These are phyloP conservation scores for Straminergon stramineum DNA, from an alignment of 225 moss, liverwort and hornwort genomes.

Conservation along the genomic window DNA sequence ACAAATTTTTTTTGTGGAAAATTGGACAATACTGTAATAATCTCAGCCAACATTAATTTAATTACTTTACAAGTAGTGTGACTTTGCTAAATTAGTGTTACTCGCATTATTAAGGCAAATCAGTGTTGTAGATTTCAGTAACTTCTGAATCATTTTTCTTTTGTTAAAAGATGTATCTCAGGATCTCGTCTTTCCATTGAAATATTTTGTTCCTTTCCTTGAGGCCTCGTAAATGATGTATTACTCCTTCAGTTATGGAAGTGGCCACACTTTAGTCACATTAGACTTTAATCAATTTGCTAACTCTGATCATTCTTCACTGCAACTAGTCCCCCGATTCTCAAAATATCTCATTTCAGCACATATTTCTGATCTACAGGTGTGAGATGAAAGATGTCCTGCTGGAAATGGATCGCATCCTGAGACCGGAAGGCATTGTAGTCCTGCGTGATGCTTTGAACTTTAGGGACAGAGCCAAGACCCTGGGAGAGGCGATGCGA, in stretches of 20 bases:
- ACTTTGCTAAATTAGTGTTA: neutral
- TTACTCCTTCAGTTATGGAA: too few species aligned
- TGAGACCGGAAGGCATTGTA: slow-evolving; percentile 69
- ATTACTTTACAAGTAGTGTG: neutral
- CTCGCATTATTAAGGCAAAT: neutral
- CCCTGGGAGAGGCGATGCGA: slow-evolving; percentile 70
- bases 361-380: slow-evolving; percentile 22
- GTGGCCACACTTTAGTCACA: neutral
- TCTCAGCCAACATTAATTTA: neutral
- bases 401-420: slow-evolving; percentile 89
- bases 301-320: neutral
- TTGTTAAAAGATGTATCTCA: neutral
- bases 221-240: neutral
- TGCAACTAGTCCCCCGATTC: neutral
- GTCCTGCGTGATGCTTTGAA: slow-evolving; percentile 62
- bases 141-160: neutral
- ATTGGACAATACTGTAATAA: neutral
- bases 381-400: slow-evolving; percentile 85
- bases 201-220: neutral
- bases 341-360: neutral
- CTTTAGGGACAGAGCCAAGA: slow-evolving; percentile 60
- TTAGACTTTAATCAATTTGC: neutral
- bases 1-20: neutral
- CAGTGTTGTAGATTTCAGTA: neutral
- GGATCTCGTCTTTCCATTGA: neutral